These are phyloP conservation scores for Xylariaceae sp. DNA, from an alignment of 2,329 filamentous ascomycete species.

Conservation along the genomic window DNA sequence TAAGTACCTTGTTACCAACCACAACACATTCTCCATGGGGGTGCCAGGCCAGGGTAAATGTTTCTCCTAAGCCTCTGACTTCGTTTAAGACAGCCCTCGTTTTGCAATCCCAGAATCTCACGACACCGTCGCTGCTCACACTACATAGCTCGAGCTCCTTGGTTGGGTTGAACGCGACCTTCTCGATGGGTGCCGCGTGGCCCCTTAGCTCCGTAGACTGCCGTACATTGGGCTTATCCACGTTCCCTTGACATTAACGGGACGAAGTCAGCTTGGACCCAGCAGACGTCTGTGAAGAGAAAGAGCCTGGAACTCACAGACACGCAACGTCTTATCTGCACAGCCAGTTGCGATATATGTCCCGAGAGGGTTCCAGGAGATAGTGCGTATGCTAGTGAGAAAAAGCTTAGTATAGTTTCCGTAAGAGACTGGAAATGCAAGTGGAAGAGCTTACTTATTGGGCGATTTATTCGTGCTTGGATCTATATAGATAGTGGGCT, in stretches of 20 bases:
- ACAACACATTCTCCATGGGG: constrained; percentile 65
- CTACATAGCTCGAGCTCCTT: constrained; percentile 74
- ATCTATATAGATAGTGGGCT: constrained; percentile 31
- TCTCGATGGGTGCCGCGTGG: constrained; percentile 61
- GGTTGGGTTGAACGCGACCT: constrained; percentile 71
- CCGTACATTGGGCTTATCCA: constrained; percentile 66
- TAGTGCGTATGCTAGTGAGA: constrained; percentile 60
- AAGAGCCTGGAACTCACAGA: constrained; percentile 49
- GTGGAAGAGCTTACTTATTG: constrained; percentile 25
- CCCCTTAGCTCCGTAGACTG: constrained; percentile 72
- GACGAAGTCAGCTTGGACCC: constrained; percentile 3
- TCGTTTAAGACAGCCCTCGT: constrained; percentile 66
- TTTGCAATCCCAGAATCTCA: constrained; percentile 76
- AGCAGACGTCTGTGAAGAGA: no score
- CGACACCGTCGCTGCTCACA: constrained; percentile 66
- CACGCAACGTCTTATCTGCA: constrained; percentile 62
- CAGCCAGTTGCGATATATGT: constrained; percentile 78
- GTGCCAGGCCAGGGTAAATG: constrained; percentile 68
- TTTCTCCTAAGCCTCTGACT: constrained; percentile 59
- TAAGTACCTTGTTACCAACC: constrained; percentile 63
- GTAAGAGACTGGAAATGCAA: neutral
- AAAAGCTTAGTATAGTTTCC: neutral
- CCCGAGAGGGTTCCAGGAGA: constrained; percentile 86
- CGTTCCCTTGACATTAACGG: constrained; percentile 53
- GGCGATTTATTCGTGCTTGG: constrained; percentile 25